Conservation (phyloP, 345 rosid species). For the Melaleuca alternifolia region DNA sequence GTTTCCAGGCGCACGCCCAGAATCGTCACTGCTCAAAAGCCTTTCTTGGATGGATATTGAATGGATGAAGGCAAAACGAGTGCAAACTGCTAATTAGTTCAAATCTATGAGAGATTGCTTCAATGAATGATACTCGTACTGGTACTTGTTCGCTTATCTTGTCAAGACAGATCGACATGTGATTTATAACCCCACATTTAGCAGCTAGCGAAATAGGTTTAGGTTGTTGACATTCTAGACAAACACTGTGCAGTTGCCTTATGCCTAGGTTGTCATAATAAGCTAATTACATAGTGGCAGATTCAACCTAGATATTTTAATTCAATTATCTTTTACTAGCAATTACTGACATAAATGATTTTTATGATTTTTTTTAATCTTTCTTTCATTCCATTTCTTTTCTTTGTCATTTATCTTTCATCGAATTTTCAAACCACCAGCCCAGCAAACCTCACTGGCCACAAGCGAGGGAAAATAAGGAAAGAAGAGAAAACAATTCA, state of each 20-base stretch:
- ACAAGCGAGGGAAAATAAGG: not conserved
- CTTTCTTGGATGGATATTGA: too few relatives aligned
- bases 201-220: not conserved
- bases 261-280: too few relatives aligned
- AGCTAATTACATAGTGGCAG: rapidly evolving
- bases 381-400: not conserved
- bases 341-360: not conserved
- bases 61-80: too few relatives aligned
- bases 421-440: not conserved
- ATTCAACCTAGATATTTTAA: rapidly evolving
- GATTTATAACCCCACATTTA: not conserved
- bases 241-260: not conserved
- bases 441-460: not conserved
- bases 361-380: not conserved
- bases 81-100: too few relatives aligned
- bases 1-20: too few relatives aligned
- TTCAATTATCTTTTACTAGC: rapidly evolving
- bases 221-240: not conserved
- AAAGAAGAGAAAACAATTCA: too few relatives aligned
- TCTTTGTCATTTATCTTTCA: not conserved
- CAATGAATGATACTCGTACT: not conserved
- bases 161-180: not conserved
- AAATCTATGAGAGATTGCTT: too few relatives aligned
- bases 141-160: not conserved
- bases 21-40: too few relatives aligned